A percentile compares a stretch with the other conserved stretches of the same genome.
Evolutionary conservation across 2,329 filamentous ascomycete genomes (phyloP).

Genomic region (Alternaria dauci): DNA sequence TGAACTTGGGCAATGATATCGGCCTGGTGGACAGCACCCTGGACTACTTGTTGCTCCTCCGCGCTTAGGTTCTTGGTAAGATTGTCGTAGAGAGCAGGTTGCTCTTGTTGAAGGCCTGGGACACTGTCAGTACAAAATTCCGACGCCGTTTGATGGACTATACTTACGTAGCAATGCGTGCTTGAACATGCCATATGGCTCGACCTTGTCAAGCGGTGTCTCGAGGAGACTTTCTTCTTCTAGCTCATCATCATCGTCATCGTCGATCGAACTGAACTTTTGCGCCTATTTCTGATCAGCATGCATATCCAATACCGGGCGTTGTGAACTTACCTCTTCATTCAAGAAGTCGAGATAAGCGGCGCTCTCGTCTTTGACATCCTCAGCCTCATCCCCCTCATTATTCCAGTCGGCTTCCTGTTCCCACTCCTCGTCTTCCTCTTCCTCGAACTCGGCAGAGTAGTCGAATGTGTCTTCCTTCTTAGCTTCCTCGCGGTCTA

Average conservation of each 20-base stretch:
- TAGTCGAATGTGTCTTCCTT: constrained; percentile 82
- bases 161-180: constrained; percentile 80
- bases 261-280: constrained; percentile 76
- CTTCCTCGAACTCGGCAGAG: constrained; percentile 76
- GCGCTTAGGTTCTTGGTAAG: constrained; percentile 79
- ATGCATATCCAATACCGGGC: constrained; percentile 6
- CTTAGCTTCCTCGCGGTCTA: constrained; percentile 88
- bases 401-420: constrained; percentile 74
- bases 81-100: constrained; percentile 85
- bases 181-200: constrained; percentile 92
- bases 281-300: constrained; percentile 67
- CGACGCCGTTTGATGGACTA: neutral
- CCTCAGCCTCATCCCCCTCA: constrained; percentile 68
- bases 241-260: constrained; percentile 84
- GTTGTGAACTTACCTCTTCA: constrained; percentile 71
- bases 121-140: constrained; percentile 39
- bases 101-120: constrained; percentile 84
- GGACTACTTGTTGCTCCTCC: constrained; percentile 83
- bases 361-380: constrained; percentile 87
- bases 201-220: constrained; percentile 92
- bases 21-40: constrained; percentile 78
- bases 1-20: constrained; percentile 58
- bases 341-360: constrained; percentile 97
- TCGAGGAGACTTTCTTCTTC: constrained; percentile 94
- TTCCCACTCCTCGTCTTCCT: constrained; percentile 85